Base-by-base conservation (phyloP, 2,329 filamentous ascomycete species). In the Endoconidiophora polonica region DNA sequence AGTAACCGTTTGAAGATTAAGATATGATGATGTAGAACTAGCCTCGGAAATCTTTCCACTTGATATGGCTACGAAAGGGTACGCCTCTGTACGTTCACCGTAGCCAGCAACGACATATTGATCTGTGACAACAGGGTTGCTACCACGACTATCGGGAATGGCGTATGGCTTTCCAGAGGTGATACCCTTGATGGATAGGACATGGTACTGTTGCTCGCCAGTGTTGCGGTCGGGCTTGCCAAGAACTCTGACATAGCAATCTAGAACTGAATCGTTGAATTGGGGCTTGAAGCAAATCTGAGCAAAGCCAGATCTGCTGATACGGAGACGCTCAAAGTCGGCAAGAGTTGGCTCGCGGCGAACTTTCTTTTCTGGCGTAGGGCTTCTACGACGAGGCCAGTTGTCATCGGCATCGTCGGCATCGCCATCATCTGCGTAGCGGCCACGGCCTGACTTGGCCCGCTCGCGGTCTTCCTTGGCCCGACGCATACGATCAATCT, bases 241-340 rank as follows among this genome's bases (percentile, higher is more conserved):
- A 55, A 81, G 84, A 56, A 96, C 78, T 47, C 91, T 84, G 37
- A 82, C 81, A 62, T 83, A 98, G 63, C 87, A 93, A 47, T 86
- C 86, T 14, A 72, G 77, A 58, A 95, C 83, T 26, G 83, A 74
- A 6, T 83, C 69, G 50, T 94, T 84, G 57, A 98, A 95, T 3
- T 81, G 81, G 9, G 91, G 91, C 57, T 88, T 90, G 68, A 94
- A 94, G 71, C 87, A 95, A 50, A 94, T 83, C 59, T 90, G 79
- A 5, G 83, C 82, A 62, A 98, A 94, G 59, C 87, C 84, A 57
- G 77, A 83, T 55, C 91, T 78, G 46, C 88, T 86, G 52, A 98
- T 76, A 52, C 86, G 79, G 48, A 90, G 77, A 46, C 85, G 78
- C 60, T 96, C 83, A 56, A 90, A 79, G 62, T 96, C 86, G n/a